phyloP scores from a whole-genome alignment of 1,284 basidiomycete species.

The Phaffia rhodozyma region DNA sequence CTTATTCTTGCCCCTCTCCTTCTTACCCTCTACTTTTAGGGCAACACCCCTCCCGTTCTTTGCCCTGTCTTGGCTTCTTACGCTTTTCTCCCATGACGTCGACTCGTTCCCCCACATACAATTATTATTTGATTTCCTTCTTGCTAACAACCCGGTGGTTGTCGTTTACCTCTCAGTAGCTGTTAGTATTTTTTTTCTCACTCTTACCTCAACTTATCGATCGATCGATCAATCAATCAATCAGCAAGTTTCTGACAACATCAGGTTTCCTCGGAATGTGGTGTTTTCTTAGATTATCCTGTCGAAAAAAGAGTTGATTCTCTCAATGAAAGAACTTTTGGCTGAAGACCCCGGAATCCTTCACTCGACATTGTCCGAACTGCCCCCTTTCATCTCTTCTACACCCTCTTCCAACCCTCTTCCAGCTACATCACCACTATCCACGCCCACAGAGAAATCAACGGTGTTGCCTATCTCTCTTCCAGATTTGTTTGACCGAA shows the following conservation, averaged over 20 bases:
- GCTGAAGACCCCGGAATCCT: constrained; percentile 38
- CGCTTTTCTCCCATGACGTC: constrained; percentile 80
- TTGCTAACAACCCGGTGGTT: constrained; percentile 65
- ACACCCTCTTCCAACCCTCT: constrained; percentile 14
- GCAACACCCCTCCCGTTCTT: constrained; percentile 64
- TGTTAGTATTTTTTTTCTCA: constrained; percentile 40
- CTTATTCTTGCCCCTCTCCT: constrained; percentile 4
- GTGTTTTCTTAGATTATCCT: constrained; percentile 30
- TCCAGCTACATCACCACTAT: background rate
- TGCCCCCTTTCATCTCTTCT: constrained; percentile 46
- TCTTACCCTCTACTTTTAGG: constrained; percentile 29
- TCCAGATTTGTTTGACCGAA: constrained; percentile 21
- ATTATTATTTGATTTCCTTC: constrained; percentile 75
- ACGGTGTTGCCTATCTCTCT: constrained; percentile 1
- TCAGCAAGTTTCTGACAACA: background rate
- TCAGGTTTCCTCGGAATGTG: background rate
- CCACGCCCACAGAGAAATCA: background rate
- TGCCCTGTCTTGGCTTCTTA: constrained; percentile 78
- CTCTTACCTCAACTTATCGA: background rate
- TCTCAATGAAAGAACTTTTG: constrained; percentile 25
- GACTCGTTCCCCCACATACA: constrained; percentile 72
- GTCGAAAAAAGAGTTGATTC: constrained; percentile 33
- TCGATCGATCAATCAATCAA: background rate
- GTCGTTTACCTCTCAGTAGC: constrained; percentile 71
- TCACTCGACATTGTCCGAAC: constrained; percentile 61